Conservation (phyloP, 805 yeast genomes). For the Yamadazyma phyllophila region DNA sequence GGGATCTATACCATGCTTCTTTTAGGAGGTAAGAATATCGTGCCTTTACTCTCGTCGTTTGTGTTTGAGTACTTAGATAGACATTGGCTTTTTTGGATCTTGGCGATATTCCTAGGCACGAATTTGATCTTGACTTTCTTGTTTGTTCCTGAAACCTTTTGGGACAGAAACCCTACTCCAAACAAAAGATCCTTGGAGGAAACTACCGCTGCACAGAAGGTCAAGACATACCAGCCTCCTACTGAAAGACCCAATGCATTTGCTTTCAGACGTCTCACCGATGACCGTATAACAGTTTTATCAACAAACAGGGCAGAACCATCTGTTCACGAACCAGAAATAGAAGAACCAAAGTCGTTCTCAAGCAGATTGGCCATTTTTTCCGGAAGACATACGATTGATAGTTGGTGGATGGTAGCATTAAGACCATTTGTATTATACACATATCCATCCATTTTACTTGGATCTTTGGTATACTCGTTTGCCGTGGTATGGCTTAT, state of each 20-base stretch:
- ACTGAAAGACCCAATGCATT: conserved; percentile 29
- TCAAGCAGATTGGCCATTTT: conserved; percentile 36
- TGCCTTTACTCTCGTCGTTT: conserved; percentile 56
- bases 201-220: conserved; percentile 45
- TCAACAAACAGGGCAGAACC: not conserved
- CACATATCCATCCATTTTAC: conserved; percentile 51
- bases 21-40: conserved; percentile 60
- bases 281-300: not conserved
- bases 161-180: conserved; percentile 55
- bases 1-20: conserved; percentile 57
- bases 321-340: not conserved
- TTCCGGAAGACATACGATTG: conserved; percentile 50
- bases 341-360: conserved; percentile 18
- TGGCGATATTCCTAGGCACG: conserved; percentile 50
- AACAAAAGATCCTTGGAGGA: conserved; percentile 47
- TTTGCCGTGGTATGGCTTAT: conserved; percentile 65
- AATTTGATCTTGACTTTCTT: conserved; percentile 44
- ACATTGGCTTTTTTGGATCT: conserved; percentile 63
- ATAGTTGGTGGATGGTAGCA: conserved; percentile 55
- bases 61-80: conserved; percentile 48
- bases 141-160: conserved; percentile 65
- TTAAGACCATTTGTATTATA: conserved; percentile 52
- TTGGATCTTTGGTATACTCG: conserved; percentile 50
- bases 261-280: conserved; percentile 16
- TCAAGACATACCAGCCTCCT: conserved; percentile 21